Percentiles rank a stretch among this genome's conserved stretches.
phyloP scores from a whole-genome alignment of 805 yeast genomes.

The Tetrapisispora iriomotensis region DNA sequence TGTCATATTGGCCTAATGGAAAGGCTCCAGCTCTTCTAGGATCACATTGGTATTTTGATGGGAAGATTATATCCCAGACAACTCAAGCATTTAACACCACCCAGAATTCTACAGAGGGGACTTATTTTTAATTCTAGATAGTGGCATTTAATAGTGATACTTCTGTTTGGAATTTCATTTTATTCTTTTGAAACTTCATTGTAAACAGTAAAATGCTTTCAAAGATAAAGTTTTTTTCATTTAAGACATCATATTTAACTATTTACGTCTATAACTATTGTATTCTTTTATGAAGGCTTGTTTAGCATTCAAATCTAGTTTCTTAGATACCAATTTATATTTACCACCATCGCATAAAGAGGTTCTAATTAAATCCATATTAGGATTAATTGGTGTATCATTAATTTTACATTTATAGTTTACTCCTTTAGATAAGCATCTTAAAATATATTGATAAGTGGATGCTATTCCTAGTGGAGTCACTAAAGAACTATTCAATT shows the following conservation, averaged over 20 bases:
- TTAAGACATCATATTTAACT: neutral
- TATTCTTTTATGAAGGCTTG: constrained; percentile 30
- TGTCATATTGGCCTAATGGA: constrained; percentile 19
- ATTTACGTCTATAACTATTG: constrained; percentile 3
- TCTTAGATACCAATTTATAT: constrained; percentile 38
- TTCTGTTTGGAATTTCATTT: no score
- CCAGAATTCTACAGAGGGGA: neutral
- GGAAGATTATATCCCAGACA: constrained; percentile 3
- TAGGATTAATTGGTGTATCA: constrained; percentile 14
- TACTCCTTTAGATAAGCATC: constrained; percentile 15
- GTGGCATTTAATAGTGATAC: no score
- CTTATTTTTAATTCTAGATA: constrained; percentile 1
- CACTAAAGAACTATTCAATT: constrained; percentile 23
- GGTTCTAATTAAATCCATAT: constrained; percentile 22
- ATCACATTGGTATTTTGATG: constrained; percentile 17
- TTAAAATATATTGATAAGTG: constrained; percentile 10
- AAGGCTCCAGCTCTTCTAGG: constrained; percentile 18
- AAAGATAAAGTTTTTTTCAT: no score
- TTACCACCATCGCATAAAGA: constrained; percentile 38
- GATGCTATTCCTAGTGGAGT: constrained; percentile 25
- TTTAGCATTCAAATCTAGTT: constrained; percentile 37
- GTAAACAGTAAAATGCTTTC: no score
- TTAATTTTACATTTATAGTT: constrained; percentile 19
- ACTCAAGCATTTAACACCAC: neutral
- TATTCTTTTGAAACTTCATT: no score